Conservation (phyloP, 495 filamentous ascomycete genomes). For the Penicillium silybi region DNA sequence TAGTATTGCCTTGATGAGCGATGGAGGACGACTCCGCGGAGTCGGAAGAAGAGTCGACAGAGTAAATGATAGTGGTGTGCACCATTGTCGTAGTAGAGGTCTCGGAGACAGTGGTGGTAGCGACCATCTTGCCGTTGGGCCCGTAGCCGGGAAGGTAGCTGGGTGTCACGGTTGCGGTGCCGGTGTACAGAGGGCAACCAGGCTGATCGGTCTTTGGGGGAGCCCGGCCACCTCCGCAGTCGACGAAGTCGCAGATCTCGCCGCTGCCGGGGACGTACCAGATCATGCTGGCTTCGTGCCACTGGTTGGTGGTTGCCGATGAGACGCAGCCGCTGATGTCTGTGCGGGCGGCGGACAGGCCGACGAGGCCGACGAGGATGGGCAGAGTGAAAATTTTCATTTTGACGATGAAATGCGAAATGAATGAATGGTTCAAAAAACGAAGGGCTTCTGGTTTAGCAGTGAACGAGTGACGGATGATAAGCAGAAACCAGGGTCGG, state of each 20-base stretch:
- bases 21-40: not conserved
- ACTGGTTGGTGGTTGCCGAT: constrained; percentile 25
- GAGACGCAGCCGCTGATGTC: constrained; percentile 28
- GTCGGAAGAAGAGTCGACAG: not conserved
- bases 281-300: constrained; percentile 41
- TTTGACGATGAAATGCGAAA: constrained; percentile 12
- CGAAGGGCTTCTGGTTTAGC: not conserved
- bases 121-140: constrained; percentile 20
- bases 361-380: constrained; percentile 19
- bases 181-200: constrained; percentile 54
- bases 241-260: constrained; percentile 57
- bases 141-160: constrained; percentile 43
- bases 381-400: constrained; percentile 25
- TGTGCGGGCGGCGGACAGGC: constrained; percentile 23
- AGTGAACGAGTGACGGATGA: constrained; percentile 1
- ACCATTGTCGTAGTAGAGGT: constrained; percentile 6
- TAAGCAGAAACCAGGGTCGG: not conserved
- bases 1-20: not conserved
- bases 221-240: constrained; percentile 63
- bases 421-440: constrained; percentile 11
- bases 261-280: constrained; percentile 54
- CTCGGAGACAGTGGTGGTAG: constrained; percentile 14
- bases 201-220: constrained; percentile 58
- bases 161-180: constrained; percentile 51
- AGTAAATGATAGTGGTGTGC: not conserved